phyloP scores from a whole-genome alignment of 345 rosid genomes.

The Rhodomyrtus tomentosa region DNA sequence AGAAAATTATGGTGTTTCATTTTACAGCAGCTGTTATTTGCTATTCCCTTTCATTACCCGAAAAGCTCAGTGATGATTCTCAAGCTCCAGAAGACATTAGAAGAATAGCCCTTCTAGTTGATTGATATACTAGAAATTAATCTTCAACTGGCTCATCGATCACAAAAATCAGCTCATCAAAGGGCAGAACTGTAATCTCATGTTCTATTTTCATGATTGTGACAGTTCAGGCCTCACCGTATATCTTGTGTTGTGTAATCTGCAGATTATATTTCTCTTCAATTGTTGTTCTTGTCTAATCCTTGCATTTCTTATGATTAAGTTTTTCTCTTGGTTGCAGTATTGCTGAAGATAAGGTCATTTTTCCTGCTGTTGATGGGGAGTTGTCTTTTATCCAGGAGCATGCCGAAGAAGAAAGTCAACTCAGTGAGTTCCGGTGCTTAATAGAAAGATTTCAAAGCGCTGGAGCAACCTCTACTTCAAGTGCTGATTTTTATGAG shows the following conservation, averaged over 20 bases:
- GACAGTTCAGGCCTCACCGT: not conserved
- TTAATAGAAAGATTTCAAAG: slow-evolving; percentile 70
- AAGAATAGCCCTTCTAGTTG: not conserved
- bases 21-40: not conserved
- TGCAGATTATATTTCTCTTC: not conserved
- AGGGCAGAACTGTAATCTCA: not conserved
- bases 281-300: not conserved
- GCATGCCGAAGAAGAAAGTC: slow-evolving; percentile 81
- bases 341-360: slow-evolving; percentile 84
- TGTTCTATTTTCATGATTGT: not conserved
- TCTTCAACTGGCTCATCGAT: not conserved
- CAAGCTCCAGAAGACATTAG: not conserved
- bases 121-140: not conserved
- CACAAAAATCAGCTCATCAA: not conserved
- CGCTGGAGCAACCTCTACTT: slow-evolving; percentile 62
- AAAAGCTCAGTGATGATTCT: not conserved
- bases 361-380: slow-evolving; percentile 81
- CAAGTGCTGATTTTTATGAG: slow-evolving; percentile 59
- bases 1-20: slow-evolving; percentile 2
- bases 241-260: not conserved
- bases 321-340: slow-evolving; percentile 26
- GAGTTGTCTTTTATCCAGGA: slow-evolving; percentile 64
- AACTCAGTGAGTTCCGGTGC: slow-evolving; percentile 60
- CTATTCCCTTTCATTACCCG: not conserved
- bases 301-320: not conserved